Evolutionary conservation across 768 basidiomycete species (phyloP).

Genomic region (Scleroderma bovista): DNA sequence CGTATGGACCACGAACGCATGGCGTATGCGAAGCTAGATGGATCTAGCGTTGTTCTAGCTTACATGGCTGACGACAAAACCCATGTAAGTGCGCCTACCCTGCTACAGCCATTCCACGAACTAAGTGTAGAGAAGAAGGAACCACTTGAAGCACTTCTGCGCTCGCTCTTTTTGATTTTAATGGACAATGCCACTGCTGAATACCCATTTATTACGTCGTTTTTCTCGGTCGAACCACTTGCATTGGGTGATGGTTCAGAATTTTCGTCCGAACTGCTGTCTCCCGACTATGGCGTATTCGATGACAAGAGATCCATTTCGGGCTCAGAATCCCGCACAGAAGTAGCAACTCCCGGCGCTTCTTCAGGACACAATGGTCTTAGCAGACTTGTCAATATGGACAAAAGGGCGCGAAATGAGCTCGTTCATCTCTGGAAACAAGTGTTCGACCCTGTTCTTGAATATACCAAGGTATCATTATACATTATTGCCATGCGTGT

Average conservation of each 20-base stretch:
- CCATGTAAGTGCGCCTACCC: constrained; percentile 57
- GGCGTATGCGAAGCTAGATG: constrained; percentile 66
- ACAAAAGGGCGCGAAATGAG: constrained; percentile 56
- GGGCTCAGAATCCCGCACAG: constrained; percentile 47
- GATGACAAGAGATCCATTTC: constrained; percentile 38
- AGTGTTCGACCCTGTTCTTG: constrained; percentile 85
- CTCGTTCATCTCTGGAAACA: constrained; percentile 82
- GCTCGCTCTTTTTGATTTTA: constrained; percentile 83
- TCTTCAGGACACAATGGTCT: constrained; percentile 18
- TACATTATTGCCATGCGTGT: not conserved
- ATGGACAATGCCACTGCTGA: constrained; percentile 95
- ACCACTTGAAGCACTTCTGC: constrained; percentile 74
- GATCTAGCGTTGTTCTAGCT: constrained; percentile 73
- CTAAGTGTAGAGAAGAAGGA: constrained; percentile 52
- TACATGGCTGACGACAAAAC: constrained; percentile 88
- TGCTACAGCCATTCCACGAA: constrained; percentile 5
- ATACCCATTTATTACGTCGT: constrained; percentile 79
- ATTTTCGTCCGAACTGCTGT: constrained; percentile 34
- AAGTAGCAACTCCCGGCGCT: constrained; percentile 23
- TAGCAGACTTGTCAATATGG: constrained; percentile 28
- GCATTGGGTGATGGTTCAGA: constrained; percentile 32
- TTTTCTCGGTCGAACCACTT: constrained; percentile 53
- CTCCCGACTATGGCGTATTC: constrained; percentile 35
- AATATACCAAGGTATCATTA: constrained; percentile 66
- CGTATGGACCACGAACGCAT: constrained; percentile 52